Conservation (phyloP, 192 early-diverging fungal species). For the Backusella psychrophila region DNA sequence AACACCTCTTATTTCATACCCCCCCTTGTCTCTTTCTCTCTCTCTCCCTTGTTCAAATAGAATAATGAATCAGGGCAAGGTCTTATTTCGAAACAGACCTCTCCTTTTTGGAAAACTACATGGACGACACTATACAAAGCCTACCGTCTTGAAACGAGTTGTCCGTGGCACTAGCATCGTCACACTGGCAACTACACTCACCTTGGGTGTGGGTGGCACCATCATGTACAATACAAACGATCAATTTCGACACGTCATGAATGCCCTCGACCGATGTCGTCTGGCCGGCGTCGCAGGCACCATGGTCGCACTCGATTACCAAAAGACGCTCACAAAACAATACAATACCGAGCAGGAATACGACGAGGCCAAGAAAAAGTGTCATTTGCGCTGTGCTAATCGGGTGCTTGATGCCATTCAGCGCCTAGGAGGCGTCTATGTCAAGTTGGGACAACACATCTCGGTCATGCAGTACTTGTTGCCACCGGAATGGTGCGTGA, state of each 20-base stretch:
- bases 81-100: constrained; percentile 3
- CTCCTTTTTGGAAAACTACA: not conserved
- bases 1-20: not conserved
- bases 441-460: constrained; percentile 89
- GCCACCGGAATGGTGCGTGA: constrained; percentile 86
- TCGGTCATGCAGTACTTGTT: constrained; percentile 82
- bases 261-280: constrained; percentile 35
- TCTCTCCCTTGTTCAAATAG: not conserved
- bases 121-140: not conserved
- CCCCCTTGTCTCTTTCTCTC: not conserved
- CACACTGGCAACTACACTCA: constrained; percentile 2
- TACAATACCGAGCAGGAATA: constrained; percentile 30
- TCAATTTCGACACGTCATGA: constrained; percentile 28
- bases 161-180: not conserved
- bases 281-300: constrained; percentile 42
- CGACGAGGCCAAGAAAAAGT: constrained; percentile 41
- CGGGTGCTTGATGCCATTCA: constrained; percentile 58
- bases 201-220: not conserved
- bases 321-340: constrained; percentile 38
- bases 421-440: constrained; percentile 78
- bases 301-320: constrained; percentile 55
- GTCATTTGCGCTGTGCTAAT: constrained; percentile 71
- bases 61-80: not conserved
- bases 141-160: not conserved
- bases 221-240: constrained; percentile 35